Conservation (phyloP, 108 stramenopile genomes). For the Cyclotella sp. region DNA sequence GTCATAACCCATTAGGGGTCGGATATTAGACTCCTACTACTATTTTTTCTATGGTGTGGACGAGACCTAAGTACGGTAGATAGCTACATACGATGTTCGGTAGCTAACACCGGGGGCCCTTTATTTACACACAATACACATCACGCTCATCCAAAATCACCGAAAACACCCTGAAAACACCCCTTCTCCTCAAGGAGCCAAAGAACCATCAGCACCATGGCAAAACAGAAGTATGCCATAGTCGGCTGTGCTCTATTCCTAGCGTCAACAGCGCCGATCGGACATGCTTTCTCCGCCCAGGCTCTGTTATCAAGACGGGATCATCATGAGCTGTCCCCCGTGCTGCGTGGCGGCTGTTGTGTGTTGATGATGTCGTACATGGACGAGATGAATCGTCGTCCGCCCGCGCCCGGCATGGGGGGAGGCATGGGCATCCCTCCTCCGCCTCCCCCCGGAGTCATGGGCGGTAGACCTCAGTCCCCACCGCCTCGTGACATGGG, state of each 20-base stretch:
- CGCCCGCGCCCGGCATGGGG: too few species aligned
- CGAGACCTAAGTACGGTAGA: too few species aligned
- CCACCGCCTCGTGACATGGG: neutral
- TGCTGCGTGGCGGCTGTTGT: neutral
- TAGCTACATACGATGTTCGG: too few species aligned
- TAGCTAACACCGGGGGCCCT: too few species aligned
- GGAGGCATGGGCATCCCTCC: conserved; percentile 11
- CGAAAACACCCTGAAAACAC: neutral
- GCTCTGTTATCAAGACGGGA: neutral
- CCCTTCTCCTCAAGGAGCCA: too few species aligned
- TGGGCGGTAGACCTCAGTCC: neutral
- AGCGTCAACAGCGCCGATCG: neutral
- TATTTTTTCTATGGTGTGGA: too few species aligned
- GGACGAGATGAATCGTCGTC: conserved; percentile 5
- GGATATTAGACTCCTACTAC: too few species aligned
- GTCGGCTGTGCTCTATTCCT: conserved; percentile 3
- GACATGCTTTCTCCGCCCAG: conserved; percentile 11
- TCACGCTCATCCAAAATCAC: neutral
- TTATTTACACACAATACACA: too few species aligned
- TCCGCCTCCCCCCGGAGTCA: neutral
- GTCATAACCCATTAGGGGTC: too few species aligned
- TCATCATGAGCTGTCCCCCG: neutral
- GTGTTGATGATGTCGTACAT: conserved; percentile 13
- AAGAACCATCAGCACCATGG: neutral
- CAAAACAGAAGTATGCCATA: neutral